Evolutionary conservation across 306 rosid species (phyloP), one percentile per base, ranked within the genome.

Genomic region (Cucurbita ficifolia): DNA sequence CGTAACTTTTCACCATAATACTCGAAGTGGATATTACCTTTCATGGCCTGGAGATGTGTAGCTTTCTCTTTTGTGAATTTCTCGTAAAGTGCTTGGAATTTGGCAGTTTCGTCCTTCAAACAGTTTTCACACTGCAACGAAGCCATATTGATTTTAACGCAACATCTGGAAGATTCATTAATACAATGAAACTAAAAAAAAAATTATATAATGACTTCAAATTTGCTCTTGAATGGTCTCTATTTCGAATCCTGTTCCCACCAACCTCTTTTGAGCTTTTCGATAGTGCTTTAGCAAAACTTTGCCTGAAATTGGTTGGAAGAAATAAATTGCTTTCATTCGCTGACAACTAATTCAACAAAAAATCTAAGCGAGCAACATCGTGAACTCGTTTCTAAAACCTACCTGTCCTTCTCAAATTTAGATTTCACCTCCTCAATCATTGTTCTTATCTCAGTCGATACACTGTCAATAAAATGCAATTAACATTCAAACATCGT

Each of bases 241-340:
- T 18, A 21, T 21, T 67, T 45, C 73, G 11, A 45, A 6, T 46
- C n/a, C 16, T 67, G 18, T 74, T 74, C 6, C 77, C 29, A 80
- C 87, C 45, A 18, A 94, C 99, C 96, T 91, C 97, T 87, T 90
- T 94, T 29, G 98, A 90, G 83, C 97, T 89, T 89, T 91, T 94
- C 45, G 91, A 90, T 67, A 91, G 97, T 7, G 90, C 88, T 86
- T 89, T 94, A 29, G 95, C 88, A 74, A 91, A 89, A 82, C 64
- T 82, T 84, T 91, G 99, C 82, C 99, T 94, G 84, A 63, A 40
- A 82, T 39, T 51, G 10, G 39, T 84, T 48, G 42, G 61, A 73
- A 11, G 61, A 48, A 5, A 43, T 6, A 63, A 55, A 43, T n/a
- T 65, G 18, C 52, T 5, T 43, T 65, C 14, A 21, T 42, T 45